A percentile compares a stretch with the other conserved stretches of the same genome.
phyloP scores from a whole-genome alignment of 2,329 filamentous ascomycete genomes.

The Aspergillus phoenicis region DNA sequence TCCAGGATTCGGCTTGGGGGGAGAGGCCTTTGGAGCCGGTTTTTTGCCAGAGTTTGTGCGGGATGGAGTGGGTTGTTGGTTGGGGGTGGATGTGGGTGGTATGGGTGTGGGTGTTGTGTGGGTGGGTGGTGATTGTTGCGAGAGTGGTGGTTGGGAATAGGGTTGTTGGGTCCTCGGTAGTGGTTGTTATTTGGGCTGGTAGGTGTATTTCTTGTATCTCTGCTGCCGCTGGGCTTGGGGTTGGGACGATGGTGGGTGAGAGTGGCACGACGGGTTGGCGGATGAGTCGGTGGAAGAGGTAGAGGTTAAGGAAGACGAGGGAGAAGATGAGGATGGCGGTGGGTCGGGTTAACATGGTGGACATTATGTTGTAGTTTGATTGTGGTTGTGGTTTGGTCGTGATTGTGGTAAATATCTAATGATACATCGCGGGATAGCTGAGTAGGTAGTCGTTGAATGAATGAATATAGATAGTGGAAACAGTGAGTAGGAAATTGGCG shows the following conservation, averaged over 20 bases:
- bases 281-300: constrained; percentile 17
- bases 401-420: not conserved
- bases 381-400: not conserved
- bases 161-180: not conserved
- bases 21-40: constrained; percentile 15
- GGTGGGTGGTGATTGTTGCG: not conserved
- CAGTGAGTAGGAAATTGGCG: not conserved
- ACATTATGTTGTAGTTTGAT: not conserved
- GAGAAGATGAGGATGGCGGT: constrained; percentile 9
- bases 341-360: constrained; percentile 7
- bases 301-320: constrained; percentile 18
- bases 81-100: not conserved
- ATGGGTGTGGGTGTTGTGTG: not conserved
- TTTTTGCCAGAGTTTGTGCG: constrained; percentile 21
- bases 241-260: constrained; percentile 4
- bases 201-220: no score
- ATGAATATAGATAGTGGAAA: not conserved
- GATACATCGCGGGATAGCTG: not conserved
- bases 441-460: not conserved
- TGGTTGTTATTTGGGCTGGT: not conserved
- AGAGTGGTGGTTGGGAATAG: not conserved
- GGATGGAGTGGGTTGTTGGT: not conserved
- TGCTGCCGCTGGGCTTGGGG: not conserved
- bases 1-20: constrained; percentile 4
- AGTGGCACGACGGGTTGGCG: constrained; percentile 14